Evolutionary conservation across 257 asterid species (phyloP), one percentile per base, ranked within the genome.

Genomic region (Pogostemon cablin): DNA sequence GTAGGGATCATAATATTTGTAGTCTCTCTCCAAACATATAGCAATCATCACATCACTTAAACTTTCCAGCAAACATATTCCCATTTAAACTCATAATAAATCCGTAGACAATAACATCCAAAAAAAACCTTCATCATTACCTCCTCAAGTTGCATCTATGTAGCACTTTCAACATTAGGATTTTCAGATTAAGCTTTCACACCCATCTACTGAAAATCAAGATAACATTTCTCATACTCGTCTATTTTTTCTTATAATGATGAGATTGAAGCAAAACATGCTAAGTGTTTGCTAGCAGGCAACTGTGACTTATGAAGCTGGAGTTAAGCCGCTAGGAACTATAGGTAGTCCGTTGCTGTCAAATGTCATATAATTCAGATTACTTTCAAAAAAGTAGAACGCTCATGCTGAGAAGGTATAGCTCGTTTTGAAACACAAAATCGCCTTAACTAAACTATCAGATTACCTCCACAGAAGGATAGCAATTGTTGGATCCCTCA

Each of bases 391-490:
- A 56, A 6, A 12, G 42, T 53, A 34, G 11, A 53, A 8, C 0
- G 25, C 56, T 37, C 46, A 68, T 20, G 41, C 20, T n/a, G 38
- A 4, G 52, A 15, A 15, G 15, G 5, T 8, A 52, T 3, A 67
- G 49, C n/a, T 54, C 42, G 32, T 35, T 44, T 42, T 3, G 7
- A 53, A 20, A 12, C 42, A 25, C 40, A 32, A 17, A 55, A 25
- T 17, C 7, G 46, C n/a, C 7, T 68, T 62, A 53, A 68, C 53
- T 3, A 35, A 40, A 39, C 25, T 53, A 74, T 11, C n/a, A 53
- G 53, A 40, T 72, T 65, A 90, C 96, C 96, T 93, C 99, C 46
- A 76, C 81, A 5, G 91, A 86, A 57, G 61, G 65, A 73, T 85
- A 83, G 61, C 71, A 40, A 57, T 81, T 60, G 77, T 75, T 66